These are phyloP conservation scores for Populus hybrid DNA, from an alignment of 441 rosid genomes.

Conservation along the genomic window DNA sequence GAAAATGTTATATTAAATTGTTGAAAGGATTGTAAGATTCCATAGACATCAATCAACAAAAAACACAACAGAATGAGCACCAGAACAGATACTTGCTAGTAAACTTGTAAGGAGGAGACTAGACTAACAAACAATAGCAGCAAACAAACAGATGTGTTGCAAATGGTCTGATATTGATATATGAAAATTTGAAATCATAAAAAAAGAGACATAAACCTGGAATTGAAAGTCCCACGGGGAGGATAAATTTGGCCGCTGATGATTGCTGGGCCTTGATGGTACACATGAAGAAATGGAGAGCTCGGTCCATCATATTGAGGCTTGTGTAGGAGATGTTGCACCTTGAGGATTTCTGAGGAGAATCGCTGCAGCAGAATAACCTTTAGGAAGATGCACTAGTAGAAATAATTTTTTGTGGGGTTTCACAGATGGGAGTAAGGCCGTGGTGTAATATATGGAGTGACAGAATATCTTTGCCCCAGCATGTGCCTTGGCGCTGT, in stretches of 20 bases:
- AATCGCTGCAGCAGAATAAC: constrained; percentile 63
- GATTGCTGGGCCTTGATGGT: constrained; percentile 82
- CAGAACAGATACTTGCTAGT: background rate
- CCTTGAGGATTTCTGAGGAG: constrained; percentile 67
- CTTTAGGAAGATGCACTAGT: constrained; percentile 59
- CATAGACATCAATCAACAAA: no score
- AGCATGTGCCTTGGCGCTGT: constrained; percentile 45
- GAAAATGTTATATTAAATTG: no score
- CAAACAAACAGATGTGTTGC: background rate
- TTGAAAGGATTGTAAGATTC: no score
- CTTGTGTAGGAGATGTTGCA: constrained; percentile 60
- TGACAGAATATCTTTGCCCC: constrained; percentile 54
- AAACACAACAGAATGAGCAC: no score
- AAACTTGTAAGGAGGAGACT: constrained; percentile 8
- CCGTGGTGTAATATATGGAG: constrained; percentile 78
- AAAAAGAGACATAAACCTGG: constrained; percentile 52
- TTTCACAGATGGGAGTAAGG: constrained; percentile 73
- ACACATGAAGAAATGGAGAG: constrained; percentile 57
- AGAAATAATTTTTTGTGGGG: constrained; percentile 78
- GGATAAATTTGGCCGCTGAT: constrained; percentile 85
- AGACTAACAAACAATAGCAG: background rate
- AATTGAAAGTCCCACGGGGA: constrained; percentile 54
- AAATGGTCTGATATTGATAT: no score
- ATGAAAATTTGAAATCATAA: background rate
- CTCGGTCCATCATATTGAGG: constrained; percentile 47